Conservation (phyloP, 495 filamentous ascomycete genomes). For the Aspergillus ostianus region DNA sequence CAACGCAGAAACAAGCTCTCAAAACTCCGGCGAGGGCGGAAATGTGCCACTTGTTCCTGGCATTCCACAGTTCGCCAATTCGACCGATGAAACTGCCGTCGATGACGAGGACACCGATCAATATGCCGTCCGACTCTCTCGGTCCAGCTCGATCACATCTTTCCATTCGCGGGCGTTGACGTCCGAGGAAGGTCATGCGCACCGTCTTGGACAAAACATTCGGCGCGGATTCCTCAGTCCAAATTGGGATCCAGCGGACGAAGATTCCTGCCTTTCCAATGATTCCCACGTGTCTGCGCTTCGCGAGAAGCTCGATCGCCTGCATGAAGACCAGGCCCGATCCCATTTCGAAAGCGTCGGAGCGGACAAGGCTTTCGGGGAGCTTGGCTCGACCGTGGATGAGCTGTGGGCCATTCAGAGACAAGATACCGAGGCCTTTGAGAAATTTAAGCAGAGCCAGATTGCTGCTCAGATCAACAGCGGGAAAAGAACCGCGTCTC, state of each 20-base stretch:
- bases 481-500: conserved; percentile 24
- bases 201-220: conserved; percentile 79
- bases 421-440: conserved; percentile 60
- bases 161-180: conserved; percentile 75
- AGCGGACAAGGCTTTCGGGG: conserved; percentile 57
- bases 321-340: conserved; percentile 57
- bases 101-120: conserved; percentile 50
- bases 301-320: conserved; percentile 59
- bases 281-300: conserved; percentile 58
- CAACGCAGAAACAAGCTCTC: conserved; percentile 35
- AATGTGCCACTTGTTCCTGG: conserved; percentile 33
- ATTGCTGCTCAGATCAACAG: conserved; percentile 63
- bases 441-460: conserved; percentile 64
- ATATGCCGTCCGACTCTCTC: conserved; percentile 54
- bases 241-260: conserved; percentile 33
- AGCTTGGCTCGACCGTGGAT: conserved; percentile 55
- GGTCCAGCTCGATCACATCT: conserved; percentile 75
- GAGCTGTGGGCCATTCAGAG: conserved; percentile 51
- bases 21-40: conserved; percentile 41
- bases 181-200: conserved; percentile 85
- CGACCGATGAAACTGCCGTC: conserved; percentile 40
- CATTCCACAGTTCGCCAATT: conserved; percentile 32
- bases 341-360: conserved; percentile 55
- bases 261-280: conserved; percentile 43
- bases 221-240: conserved; percentile 64